Conservation (phyloP, 2,329 filamentous ascomycete species). For the Trichoderma brevicompactum region DNA sequence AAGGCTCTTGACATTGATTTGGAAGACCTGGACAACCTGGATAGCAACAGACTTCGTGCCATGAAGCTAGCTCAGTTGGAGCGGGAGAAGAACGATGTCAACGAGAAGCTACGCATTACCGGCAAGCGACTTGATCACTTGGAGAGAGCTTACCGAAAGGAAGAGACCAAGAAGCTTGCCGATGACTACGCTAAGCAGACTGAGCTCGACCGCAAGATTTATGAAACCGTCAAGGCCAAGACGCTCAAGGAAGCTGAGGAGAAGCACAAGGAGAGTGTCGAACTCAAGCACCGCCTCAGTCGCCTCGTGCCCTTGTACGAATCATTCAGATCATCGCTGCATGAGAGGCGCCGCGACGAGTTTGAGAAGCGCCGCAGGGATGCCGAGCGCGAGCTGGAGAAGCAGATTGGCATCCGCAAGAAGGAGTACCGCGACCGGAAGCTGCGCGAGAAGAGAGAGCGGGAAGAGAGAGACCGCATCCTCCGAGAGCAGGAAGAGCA, state of each 20-base stretch:
- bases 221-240: constrained; percentile 77
- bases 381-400: constrained; percentile 90
- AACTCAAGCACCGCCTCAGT: constrained; percentile 89
- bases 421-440: constrained; percentile 86
- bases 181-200: constrained; percentile 85
- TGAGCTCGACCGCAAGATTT: constrained; percentile 75
- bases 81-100: constrained; percentile 96
- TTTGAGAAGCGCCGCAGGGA: constrained; percentile 93
- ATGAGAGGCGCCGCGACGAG: constrained; percentile 87
- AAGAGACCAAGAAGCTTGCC: constrained; percentile 89
- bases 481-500: constrained; percentile 86
- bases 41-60: constrained; percentile 86
- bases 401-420: constrained; percentile 83
- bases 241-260: constrained; percentile 78
- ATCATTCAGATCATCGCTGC: constrained; percentile 78
- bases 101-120: constrained; percentile 86
- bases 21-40: constrained; percentile 81
- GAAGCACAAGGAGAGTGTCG: constrained; percentile 91
- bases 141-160: constrained; percentile 94
- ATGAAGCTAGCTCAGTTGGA: constrained; percentile 96
- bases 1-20: constrained; percentile 77
- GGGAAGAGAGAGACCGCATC: constrained; percentile 79
- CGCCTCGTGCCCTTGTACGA: constrained; percentile 86
- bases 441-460: constrained; percentile 80
- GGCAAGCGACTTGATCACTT: constrained; percentile 96